Base-by-base conservation (phyloP, 345 rosid genomes). In the Anacardium occidentale region DNA sequence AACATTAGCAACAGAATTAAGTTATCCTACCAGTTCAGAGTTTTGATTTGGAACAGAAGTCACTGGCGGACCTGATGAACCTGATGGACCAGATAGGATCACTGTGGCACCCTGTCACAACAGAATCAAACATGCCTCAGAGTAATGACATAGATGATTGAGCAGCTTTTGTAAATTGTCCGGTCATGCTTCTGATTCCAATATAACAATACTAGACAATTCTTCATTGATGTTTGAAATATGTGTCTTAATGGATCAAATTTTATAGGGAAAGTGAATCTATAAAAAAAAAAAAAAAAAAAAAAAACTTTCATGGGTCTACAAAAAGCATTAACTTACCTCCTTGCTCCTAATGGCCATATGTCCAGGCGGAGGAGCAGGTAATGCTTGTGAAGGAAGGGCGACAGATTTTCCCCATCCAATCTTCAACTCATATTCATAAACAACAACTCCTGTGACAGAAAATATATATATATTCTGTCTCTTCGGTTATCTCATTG, bases 371-470 rank as follows among this genome's bases (percentile, higher is more conserved):
- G 99, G 98, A 5, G 99, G 98, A 79, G 99, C 99, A 47, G 99
- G 99, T 42, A 93, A 78, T 8, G 99, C 97, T 82, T 96, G 99
- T 61, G 99, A 91, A 72, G 99, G 99, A 75, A 93, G 95, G 77
- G 98, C 96, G 68, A 96, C 99, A 73, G 99, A 92, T 80, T 96
- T 96, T 64, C 99, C 99, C 99, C 99, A 96, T 44, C 99, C 99
- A 74, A 96, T 93, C 78, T 93, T 96, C 83, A 96, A 76, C 76
- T 93, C 99, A 74, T 93, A 96, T 76, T 93, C 99, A 70, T 91
- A 96, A 37, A 96, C 96, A 66, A 96, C 82, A 51, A 96, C 92
- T 75, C 99, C 99, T 91, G 86, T 63, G 48, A 74, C 75, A 80
- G 15, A 77, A 62, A 68, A 71, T 18, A 72, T 12, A 64, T 12